Base-by-base conservation (phyloP, 2,329 filamentous ascomycete species). In the Boeremia exigua region DNA sequence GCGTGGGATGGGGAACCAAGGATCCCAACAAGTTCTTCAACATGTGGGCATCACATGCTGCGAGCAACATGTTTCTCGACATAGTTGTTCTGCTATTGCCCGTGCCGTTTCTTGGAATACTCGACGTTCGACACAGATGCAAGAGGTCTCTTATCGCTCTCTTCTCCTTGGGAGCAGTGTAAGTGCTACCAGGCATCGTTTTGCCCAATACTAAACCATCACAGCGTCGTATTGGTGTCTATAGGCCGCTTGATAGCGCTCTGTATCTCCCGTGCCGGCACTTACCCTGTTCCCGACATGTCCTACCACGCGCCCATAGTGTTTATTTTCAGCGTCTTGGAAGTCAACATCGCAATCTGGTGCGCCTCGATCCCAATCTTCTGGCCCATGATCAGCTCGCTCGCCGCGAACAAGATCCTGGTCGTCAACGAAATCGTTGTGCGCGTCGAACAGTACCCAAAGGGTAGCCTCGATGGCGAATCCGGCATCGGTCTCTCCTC, bases 381-480 rank as follows among this genome's bases (percentile, higher is more conserved):
- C 67, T 77, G 73, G 73, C 74, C 74, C 11, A 56, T 69, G 32
- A 70, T 77, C 47, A 59, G 56, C 15, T 66, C 62, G 14, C 44
- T 76, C 14, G 63, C 71, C 5, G 44, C 59, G 32, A 72, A 73
- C 61, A 72, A 70, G 30, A 77, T 76, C 57, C 71, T 75, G 36
- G 73, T 76, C 54, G 70, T 75, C 57, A 75, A 75, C 45, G 73
- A 77, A 51, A 68, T 77, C 58, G 68, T 71, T 39, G 64, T 76
- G 44, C 72, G 63, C 39, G 68, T 71, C 17, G 68, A 73, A 38
- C 44, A 60, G n/a, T 56, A 53, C 5, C 48, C 59, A 1, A 59
- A 64, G 34, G 50, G 51, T 6, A 68, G 61, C 49, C 56, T 65
- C 33, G 54, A 57, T 14, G 54, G 48, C n/a, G 37, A 52, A 11